These are phyloP conservation scores for Urtica urens DNA, from an alignment of 306 rosid genomes.

Conservation along the genomic window DNA sequence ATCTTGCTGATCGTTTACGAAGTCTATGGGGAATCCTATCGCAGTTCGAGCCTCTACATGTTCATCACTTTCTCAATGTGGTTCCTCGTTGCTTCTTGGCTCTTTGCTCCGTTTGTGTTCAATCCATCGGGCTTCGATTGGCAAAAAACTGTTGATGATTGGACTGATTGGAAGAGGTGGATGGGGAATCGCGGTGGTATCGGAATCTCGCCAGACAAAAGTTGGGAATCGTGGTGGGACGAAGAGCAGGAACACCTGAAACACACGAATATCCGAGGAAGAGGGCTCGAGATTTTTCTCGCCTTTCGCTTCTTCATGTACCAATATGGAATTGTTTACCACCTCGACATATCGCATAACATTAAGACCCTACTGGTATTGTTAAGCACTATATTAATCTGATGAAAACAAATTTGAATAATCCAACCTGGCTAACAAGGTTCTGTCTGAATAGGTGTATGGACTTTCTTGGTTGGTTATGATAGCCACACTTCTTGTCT, in stretches of 20 bases:
- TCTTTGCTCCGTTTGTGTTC: slow-evolving; percentile 94
- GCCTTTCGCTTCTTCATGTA: slow-evolving; percentile 74
- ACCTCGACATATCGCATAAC: slow-evolving; percentile 67
- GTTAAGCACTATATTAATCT: slow-evolving; percentile 5
- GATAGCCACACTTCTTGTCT: slow-evolving; percentile 47
- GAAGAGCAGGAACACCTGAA: slow-evolving; percentile 86
- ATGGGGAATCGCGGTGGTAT: slow-evolving; percentile 99
- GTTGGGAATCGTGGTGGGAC: slow-evolving; percentile 99
- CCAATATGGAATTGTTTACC: slow-evolving; percentile 93
- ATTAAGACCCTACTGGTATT: slow-evolving; percentile 57
- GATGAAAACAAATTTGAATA: slow-evolving; percentile 5
- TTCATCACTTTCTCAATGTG: slow-evolving; percentile 86
- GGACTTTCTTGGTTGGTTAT: slow-evolving; percentile 85
- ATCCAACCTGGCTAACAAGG: slow-evolving; percentile 20
- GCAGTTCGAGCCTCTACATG: slow-evolving; percentile 50
- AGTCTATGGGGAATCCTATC: slow-evolving; percentile 57
- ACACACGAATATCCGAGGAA: slow-evolving; percentile 60
- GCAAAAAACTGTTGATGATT: slow-evolving; percentile 98
- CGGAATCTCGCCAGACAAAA: slow-evolving; percentile 66
- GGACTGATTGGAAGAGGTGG: slow-evolving; percentile 98
- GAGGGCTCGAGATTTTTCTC: slow-evolving; percentile 67
- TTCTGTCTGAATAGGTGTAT: slow-evolving; percentile 45
- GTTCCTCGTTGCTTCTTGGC: slow-evolving; percentile 88
- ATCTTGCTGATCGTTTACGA: slow-evolving; percentile 52
- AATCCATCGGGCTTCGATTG: slow-evolving; percentile 94